Evolutionary conservation across 306 rosid species (phyloP).

Genomic region (Neltuma alba): DNA sequence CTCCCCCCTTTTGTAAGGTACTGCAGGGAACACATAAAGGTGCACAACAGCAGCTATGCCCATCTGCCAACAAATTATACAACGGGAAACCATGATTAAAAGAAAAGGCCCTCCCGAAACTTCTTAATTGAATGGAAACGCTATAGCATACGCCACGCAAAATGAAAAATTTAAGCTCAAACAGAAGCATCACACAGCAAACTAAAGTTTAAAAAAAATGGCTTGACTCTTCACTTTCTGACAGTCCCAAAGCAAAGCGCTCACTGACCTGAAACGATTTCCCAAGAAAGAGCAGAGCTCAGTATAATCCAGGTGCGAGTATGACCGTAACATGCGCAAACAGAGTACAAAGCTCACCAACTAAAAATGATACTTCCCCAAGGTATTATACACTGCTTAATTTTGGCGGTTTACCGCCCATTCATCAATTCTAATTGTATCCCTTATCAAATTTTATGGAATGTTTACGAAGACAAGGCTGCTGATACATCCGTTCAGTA

Average conservation of each 20-base stretch:
- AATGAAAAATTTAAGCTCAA: slow-evolving; percentile 1
- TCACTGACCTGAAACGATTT: slow-evolving; percentile 14
- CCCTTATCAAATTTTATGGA: neutral
- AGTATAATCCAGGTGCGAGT: neutral
- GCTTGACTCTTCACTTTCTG: neutral
- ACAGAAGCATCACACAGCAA: slow-evolving; percentile 4
- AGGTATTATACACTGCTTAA: neutral
- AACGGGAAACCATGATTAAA: slow-evolving; percentile 32
- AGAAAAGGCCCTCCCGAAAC: slow-evolving; percentile 10
- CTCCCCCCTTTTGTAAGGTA: slow-evolving; percentile 96
- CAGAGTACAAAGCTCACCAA: neutral
- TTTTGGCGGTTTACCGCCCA: neutral
- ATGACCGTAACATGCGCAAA: slow-evolving; percentile 35
- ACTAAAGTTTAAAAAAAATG: neutral
- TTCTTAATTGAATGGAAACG: slow-evolving; percentile 23
- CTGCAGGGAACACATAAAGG: slow-evolving; percentile 91
- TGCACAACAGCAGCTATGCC: slow-evolving; percentile 96
- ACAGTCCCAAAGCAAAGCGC: slow-evolving; percentile 8
- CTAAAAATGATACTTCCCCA: neutral
- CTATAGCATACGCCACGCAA: neutral
- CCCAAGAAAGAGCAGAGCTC: slow-evolving; percentile 18
- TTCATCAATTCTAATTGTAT: neutral
- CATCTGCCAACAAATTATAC: slow-evolving; percentile 70
- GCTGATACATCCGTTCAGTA: slow-evolving; percentile 14
- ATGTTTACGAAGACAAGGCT: neutral